Conservation (phyloP, 495 filamentous ascomycete genomes). For the Neurospora intermedia region DNA sequence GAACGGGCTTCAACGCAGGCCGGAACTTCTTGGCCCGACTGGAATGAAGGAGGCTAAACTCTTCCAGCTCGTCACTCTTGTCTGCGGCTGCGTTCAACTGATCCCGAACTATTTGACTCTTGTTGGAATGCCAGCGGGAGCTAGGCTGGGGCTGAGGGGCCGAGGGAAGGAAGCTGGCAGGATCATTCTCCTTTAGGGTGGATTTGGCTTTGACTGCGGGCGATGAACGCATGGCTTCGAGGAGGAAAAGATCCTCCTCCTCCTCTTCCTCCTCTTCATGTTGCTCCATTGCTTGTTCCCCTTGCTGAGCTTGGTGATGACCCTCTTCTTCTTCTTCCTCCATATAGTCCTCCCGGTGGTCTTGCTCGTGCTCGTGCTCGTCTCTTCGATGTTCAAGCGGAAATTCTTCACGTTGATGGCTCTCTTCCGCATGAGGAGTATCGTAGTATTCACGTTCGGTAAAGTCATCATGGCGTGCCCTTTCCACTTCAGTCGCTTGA, state of each 20-base stretch:
- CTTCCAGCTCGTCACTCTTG: not conserved
- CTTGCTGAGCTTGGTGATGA: not conserved
- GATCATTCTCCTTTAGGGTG: not conserved
- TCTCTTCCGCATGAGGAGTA: not conserved
- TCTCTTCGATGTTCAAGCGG: constrained; percentile 4
- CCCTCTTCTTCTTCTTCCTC: not conserved
- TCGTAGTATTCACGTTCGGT: not conserved
- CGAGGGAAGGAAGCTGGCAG: not conserved
- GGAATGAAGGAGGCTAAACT: not conserved
- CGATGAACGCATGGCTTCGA: constrained; percentile 28
- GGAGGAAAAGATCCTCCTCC: constrained; percentile 35
- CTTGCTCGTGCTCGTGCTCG: not conserved
- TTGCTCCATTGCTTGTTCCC: constrained; percentile 2
- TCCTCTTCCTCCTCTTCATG: constrained; percentile 22
- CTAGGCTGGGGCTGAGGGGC: not conserved
- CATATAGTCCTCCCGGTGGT: not conserved
- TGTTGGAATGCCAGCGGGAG: not conserved
- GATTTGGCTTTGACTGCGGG: not conserved
- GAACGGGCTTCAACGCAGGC: constrained; percentile 2
- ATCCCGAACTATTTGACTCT: not conserved
- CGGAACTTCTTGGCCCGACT: constrained; percentile 2
- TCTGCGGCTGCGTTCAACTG: not conserved
- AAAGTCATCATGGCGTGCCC: not conserved
- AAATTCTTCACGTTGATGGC: not conserved
- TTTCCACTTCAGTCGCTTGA: not conserved